Conservation (phyloP, 176 grass and related monocot species). For the Lolium multiflorum region DNA sequence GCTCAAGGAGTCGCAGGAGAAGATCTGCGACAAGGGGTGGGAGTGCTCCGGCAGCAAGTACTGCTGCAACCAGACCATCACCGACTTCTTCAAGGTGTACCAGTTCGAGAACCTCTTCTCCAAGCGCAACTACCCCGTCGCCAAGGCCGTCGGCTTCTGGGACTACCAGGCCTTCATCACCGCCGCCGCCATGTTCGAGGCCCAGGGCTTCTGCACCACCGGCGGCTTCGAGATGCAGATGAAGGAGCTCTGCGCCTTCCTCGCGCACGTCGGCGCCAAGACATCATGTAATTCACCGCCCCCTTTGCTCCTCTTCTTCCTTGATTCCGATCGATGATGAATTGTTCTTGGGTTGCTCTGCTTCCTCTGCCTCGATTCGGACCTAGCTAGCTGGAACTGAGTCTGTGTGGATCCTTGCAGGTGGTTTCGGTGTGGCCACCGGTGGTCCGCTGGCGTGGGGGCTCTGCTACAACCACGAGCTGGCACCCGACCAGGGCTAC, state of each 20-base stretch:
- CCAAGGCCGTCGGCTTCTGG: slow-evolving; percentile 87
- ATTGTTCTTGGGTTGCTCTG: not conserved
- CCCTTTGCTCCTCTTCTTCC: not conserved
- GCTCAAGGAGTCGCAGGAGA: slow-evolving; percentile 61
- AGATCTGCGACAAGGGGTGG: slow-evolving; percentile 91
- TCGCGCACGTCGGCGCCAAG: slow-evolving; percentile 81
- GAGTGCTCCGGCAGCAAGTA: slow-evolving; percentile 87
- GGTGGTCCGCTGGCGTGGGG: slow-evolving; percentile 84
- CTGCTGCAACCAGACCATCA: slow-evolving; percentile 98
- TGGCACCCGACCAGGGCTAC: slow-evolving; percentile 70
- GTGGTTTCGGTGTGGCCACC: slow-evolving; percentile 77
- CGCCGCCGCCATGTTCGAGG: slow-evolving; percentile 70
- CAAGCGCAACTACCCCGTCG: slow-evolving; percentile 78
- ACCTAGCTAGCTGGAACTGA: not conserved
- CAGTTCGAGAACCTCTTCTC: slow-evolving; percentile 99
- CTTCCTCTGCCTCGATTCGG: slow-evolving; percentile 1
- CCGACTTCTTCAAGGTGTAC: slow-evolving; percentile 96
- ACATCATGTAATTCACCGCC: slow-evolving; percentile 59
- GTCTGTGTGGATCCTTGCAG: not conserved
- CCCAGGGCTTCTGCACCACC: slow-evolving; percentile 90
- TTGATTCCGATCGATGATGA: not conserved
- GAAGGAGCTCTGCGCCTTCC: slow-evolving; percentile 91
- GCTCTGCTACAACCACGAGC: slow-evolving; percentile 87
- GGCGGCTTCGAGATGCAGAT: slow-evolving; percentile 89
- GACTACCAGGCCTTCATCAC: slow-evolving; percentile 96